Percentiles rank a stretch among this genome's conserved stretches.
These are phyloP conservation scores for Monilinia polystroma DNA, from an alignment of 2,329 filamentous ascomycete species.

Conservation along the genomic window DNA sequence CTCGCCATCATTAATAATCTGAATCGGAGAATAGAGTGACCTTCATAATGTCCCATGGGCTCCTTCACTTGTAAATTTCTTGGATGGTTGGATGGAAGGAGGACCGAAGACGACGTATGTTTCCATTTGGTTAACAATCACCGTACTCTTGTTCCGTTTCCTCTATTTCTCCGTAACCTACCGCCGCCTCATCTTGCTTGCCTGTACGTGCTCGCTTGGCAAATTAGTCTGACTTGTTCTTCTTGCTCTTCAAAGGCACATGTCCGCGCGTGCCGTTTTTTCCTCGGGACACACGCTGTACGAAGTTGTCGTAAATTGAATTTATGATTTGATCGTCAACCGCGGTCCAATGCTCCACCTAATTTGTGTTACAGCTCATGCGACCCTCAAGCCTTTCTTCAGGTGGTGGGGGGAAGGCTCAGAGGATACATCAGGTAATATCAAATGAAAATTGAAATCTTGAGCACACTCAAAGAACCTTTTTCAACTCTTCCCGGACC, in stretches of 20 bases:
- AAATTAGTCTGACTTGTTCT: conserved; percentile 23
- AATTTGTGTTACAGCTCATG: conserved; percentile 29
- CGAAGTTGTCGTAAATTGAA: conserved; percentile 23
- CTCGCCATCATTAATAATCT: conserved; percentile 10
- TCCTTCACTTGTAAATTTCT: conserved; percentile 8
- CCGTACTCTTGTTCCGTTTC: conserved; percentile 10
- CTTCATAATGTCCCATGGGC: conserved; percentile 10
- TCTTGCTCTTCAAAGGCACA: conserved; percentile 23
- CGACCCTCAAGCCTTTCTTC: conserved; percentile 27
- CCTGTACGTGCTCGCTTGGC: conserved; percentile 11
- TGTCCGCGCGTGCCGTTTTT: conserved; percentile 26
- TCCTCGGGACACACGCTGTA: conserved; percentile 23
- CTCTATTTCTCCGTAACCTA: conserved; percentile 7
- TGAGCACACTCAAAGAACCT: conserved; percentile 8
- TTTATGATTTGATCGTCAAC: conserved; percentile 31
- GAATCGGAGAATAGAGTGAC: conserved; percentile 20
- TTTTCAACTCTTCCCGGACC: conserved; percentile 14
- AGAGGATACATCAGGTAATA: conserved; percentile 16
- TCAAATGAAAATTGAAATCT: conserved; percentile 8
- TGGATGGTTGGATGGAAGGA: conserved; percentile 15
- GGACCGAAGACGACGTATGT: conserved; percentile 19
- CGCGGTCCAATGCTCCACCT: conserved; percentile 28
- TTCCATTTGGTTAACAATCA: conserved; percentile 18
- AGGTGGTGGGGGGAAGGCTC: conserved; percentile 20
- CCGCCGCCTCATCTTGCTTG: conserved; percentile 20